phyloP scores from a whole-genome alignment of 768 basidiomycete species.

The Boletus sp. region DNA sequence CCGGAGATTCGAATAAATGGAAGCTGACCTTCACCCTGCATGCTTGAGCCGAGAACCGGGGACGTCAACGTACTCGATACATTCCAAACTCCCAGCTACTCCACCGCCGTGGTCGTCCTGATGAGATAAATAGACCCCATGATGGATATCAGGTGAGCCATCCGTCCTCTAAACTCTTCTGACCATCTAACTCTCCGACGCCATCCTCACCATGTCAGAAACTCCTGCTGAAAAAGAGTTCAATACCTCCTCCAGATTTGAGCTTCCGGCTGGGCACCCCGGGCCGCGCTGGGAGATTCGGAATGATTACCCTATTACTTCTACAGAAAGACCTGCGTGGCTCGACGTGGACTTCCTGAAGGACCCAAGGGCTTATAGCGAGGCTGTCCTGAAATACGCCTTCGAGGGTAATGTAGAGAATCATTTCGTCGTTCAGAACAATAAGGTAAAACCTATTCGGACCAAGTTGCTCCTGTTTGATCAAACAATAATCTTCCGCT shows the following conservation, averaged over 20 bases:
- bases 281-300: background rate
- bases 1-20: too few species aligned
- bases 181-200: background rate
- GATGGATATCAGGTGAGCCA: background rate
- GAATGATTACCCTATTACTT: background rate
- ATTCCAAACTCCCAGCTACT: too few species aligned
- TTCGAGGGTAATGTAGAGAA: background rate
- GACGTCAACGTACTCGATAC: too few species aligned
- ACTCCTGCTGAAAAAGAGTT: background rate
- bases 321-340: background rate
- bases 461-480: background rate
- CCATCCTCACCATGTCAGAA: background rate
- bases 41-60: too few species aligned
- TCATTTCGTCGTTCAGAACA: background rate
- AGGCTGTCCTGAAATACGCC: background rate
- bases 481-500: background rate
- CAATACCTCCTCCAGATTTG: background rate
- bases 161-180: background rate
- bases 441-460: background rate
- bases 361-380: background rate
- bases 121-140: background rate
- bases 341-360: background rate
- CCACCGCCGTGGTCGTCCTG: background rate
- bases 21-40: too few species aligned
- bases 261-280: background rate